phyloP scores from a whole-genome alignment of 768 basidiomycete genomes.

The Hygrocybe punicea region DNA sequence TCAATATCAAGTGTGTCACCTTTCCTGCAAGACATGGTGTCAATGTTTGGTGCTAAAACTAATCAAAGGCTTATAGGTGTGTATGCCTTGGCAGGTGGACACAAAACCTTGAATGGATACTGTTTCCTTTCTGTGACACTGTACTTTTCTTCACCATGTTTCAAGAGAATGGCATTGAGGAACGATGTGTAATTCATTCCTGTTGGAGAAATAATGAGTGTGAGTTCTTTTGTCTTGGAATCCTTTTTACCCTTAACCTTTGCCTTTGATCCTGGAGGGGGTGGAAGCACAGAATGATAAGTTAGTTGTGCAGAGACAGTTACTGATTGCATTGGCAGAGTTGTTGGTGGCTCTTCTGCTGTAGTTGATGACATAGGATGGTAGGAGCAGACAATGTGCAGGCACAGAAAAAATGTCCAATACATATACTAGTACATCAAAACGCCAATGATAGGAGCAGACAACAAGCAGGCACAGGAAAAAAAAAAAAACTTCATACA shows the following conservation, averaged over 20 bases:
- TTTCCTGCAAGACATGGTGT: conserved; percentile 10
- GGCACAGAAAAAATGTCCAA: too few relatives aligned
- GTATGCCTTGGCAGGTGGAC: neutral
- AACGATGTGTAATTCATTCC: conserved; percentile 2
- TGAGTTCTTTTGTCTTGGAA: conserved; percentile 11
- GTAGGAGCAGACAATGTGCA: too few relatives aligned
- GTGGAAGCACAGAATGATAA: neutral
- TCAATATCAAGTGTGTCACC: conserved; percentile 19
- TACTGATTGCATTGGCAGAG: neutral
- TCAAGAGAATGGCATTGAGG: conserved; percentile 6
- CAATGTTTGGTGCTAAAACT: neutral
- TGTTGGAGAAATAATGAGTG: neutral
- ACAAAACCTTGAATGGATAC: conserved; percentile 10
- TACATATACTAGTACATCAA: too few relatives aligned
- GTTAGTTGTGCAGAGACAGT: neutral
- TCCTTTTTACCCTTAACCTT: conserved; percentile 12
- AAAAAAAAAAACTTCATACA: neutral
- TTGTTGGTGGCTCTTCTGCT: neutral
- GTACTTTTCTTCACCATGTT: conserved; percentile 13
- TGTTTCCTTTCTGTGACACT: neutral
- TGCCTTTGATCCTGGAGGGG: neutral
- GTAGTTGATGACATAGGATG: too few relatives aligned
- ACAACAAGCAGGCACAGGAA: neutral
- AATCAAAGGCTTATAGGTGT: too few relatives aligned
- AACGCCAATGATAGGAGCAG: too few relatives aligned